Percentiles rank a stretch among this genome's conserved stretches.
phyloP scores from a whole-genome alignment of 2,329 filamentous ascomycete genomes.

The Colletotrichum sp. region DNA sequence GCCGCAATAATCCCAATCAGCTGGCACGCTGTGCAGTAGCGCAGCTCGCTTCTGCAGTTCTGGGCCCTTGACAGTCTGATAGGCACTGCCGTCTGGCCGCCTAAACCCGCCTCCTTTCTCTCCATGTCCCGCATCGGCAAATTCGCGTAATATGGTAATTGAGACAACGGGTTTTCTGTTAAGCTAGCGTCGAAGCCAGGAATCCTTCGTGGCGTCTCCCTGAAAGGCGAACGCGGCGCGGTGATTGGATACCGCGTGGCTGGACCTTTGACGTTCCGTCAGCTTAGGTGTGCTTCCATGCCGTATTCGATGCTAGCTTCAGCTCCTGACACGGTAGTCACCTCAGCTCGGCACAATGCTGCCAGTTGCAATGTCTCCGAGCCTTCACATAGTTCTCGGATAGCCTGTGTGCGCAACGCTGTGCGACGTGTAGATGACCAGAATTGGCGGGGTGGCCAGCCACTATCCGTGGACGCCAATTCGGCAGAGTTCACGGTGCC shows the following conservation, averaged over 20 bases:
- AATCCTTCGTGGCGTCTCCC: neutral
- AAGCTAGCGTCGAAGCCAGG: neutral
- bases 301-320: neutral
- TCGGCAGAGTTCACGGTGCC: slow-evolving; percentile 18
- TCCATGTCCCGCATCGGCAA: neutral
- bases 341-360: neutral
- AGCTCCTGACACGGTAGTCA: neutral
- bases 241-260: neutral
- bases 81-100: neutral
- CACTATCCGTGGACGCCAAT: neutral
- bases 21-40: neutral
- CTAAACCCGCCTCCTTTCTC: neutral
- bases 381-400: neutral
- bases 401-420: neutral
- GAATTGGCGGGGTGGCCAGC: slow-evolving; percentile 21
- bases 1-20: neutral
- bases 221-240: neutral
- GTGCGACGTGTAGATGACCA: neutral
- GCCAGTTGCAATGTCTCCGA: neutral
- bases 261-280: neutral
- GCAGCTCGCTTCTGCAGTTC: neutral
- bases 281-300: neutral
- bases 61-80: neutral
- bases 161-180: neutral
- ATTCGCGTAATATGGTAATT: neutral